Evolutionary conservation across 192 early-diverging fungal genomes (phyloP).

Genomic region (Entomortierella beljakovae): DNA sequence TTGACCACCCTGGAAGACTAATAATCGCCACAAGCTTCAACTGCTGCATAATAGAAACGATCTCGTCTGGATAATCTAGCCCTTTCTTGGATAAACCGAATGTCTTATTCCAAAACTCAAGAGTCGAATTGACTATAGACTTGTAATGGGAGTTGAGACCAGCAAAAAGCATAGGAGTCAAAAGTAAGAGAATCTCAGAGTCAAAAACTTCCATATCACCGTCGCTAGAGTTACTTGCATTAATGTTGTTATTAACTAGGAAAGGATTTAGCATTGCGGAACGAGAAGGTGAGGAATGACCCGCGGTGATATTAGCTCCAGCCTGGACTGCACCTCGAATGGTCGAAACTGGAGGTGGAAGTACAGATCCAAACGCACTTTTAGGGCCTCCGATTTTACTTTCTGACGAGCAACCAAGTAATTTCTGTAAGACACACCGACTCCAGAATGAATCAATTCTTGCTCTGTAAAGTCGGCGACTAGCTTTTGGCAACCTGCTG

Average conservation of each 20-base stretch:
- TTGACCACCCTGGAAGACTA: slow-evolving; percentile 24
- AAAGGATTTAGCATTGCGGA: background rate
- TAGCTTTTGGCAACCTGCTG: background rate
- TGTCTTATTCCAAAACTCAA: slow-evolving; percentile 45
- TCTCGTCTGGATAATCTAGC: slow-evolving; percentile 16
- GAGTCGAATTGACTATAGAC: slow-evolving; percentile 23
- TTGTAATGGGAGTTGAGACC: slow-evolving; percentile 25
- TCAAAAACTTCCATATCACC: background rate
- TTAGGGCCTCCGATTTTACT: background rate
- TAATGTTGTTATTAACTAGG: background rate
- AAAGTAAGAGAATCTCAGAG: slow-evolving; percentile 4
- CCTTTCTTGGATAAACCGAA: slow-evolving; percentile 6
- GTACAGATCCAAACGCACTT: slow-evolving; percentile 21
- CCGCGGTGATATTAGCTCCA: background rate
- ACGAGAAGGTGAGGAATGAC: slow-evolving; percentile 4
- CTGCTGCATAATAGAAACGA: slow-evolving; percentile 18
- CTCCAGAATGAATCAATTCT: slow-evolving; percentile 23
- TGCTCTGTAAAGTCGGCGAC: slow-evolving; percentile 1
- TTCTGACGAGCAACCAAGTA: slow-evolving; percentile 5
- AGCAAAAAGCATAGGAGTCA: slow-evolving; percentile 13
- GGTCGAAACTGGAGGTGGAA: slow-evolving; percentile 6
- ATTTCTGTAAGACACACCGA: slow-evolving; percentile 12
- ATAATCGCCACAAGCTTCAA: slow-evolving; percentile 31
- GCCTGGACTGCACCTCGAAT: slow-evolving; percentile 17
- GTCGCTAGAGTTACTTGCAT: background rate